phyloP scores from a whole-genome alignment of 2,329 filamentous ascomycete species.

The Phaeosphaeriaceae sp. region DNA sequence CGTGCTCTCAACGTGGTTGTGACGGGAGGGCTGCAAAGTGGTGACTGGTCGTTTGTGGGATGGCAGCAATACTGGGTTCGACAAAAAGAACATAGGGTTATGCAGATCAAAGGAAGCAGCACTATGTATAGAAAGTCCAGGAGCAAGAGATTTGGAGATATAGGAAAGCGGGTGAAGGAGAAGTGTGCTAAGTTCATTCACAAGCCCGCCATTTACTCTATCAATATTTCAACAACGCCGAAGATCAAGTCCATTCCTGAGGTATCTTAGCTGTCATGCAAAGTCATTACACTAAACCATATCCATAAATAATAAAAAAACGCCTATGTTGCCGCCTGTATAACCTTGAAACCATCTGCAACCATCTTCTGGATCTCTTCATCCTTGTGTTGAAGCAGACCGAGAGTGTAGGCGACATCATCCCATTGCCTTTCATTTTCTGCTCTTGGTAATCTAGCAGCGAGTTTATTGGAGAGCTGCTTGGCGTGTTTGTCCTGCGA shows the following conservation, averaged over 20 bases:
- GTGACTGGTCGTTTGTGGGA: too few relatives aligned
- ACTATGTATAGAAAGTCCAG: too few relatives aligned
- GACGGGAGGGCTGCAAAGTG: too few relatives aligned
- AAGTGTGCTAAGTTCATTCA: too few relatives aligned
- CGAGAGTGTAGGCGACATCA: slow-evolving; percentile 91
- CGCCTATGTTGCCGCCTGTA: slow-evolving; percentile 50
- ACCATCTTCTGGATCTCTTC: slow-evolving; percentile 84
- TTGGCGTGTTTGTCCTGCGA: slow-evolving; percentile 94
- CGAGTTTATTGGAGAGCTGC: slow-evolving; percentile 90
- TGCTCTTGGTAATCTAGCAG: slow-evolving; percentile 81
- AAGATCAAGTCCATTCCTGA: not conserved
- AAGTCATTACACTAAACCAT: slow-evolving; percentile 9
- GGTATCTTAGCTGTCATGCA: slow-evolving; percentile 9
- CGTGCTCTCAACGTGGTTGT: too few relatives aligned
- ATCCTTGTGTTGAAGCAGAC: slow-evolving; percentile 89
- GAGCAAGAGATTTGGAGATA: too few relatives aligned
- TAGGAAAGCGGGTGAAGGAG: too few relatives aligned
- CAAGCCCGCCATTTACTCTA: too few relatives aligned
- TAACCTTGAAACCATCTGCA: slow-evolving; percentile 71
- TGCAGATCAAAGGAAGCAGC: too few relatives aligned
- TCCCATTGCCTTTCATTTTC: slow-evolving; percentile 97
- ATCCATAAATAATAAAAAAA: not conserved
- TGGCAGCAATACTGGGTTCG: too few relatives aligned
- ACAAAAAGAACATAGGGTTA: too few relatives aligned
- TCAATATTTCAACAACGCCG: not conserved